Evolutionary conservation across 148 eudicot genomes (phyloP).

Genomic region (Cornus kousa): DNA sequence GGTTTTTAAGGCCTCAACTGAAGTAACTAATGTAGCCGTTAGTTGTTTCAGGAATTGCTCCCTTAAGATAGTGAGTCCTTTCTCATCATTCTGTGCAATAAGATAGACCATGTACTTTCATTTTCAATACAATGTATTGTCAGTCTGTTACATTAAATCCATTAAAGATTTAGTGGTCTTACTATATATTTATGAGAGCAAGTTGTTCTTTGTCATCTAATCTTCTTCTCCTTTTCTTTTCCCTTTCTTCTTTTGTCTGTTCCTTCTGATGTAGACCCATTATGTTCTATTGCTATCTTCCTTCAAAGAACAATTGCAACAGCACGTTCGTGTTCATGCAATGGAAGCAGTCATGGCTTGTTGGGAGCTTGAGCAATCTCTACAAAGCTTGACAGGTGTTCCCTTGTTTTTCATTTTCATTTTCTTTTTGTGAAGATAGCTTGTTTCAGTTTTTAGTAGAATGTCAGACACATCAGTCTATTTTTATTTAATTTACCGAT

Average conservation of each 20-base stretch:
- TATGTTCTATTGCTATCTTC: conserved; percentile 86
- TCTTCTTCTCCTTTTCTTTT: not conserved
- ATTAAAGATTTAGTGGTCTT: not conserved
- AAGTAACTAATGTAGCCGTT: not conserved
- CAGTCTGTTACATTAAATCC: not conserved
- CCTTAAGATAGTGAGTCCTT: not conserved
- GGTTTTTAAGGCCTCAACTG: not conserved
- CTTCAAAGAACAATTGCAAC: conserved; percentile 92
- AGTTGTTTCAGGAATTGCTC: conserved; percentile 1
- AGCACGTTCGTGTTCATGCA: conserved; percentile 96
- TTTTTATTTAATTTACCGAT: not conserved
- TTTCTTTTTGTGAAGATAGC: not conserved
- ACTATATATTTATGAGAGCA: not conserved
- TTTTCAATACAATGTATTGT: not conserved
- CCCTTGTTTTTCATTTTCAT: not conserved
- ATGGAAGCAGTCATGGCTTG: conserved; percentile 99
- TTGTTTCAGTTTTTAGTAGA: not conserved
- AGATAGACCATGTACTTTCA: not conserved
- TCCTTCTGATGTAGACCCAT: conserved; percentile 57
- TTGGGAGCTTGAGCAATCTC: conserved; percentile 98
- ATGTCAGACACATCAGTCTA: not conserved
- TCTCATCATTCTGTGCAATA: not conserved
- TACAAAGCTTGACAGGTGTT: conserved; percentile 91
- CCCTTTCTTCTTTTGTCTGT: conserved; percentile 1
- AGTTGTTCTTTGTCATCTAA: conserved; percentile 8